These are phyloP conservation scores for Neonectria coccinea DNA, from an alignment of 2,329 filamentous ascomycete species.

Conservation along the genomic window DNA sequence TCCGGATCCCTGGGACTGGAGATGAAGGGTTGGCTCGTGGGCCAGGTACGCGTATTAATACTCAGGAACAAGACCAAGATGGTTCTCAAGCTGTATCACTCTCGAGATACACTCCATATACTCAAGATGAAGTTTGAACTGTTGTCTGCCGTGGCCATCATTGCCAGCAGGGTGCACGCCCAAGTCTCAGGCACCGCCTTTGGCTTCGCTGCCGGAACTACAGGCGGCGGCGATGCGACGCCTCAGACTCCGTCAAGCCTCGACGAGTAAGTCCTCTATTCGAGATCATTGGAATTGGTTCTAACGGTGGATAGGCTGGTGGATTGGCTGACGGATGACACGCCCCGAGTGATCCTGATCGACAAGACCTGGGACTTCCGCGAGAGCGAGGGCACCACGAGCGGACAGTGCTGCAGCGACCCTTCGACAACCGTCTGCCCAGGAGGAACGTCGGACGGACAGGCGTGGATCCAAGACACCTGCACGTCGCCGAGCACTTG, in stretches of 20 bases:
- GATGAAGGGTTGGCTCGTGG: constrained; percentile 6
- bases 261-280: constrained; percentile 60
- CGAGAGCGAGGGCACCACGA: constrained; percentile 63
- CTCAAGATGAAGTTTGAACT: constrained; percentile 24
- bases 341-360: constrained; percentile 68
- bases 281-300: background rate
- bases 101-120: background rate
- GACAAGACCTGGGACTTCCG: constrained; percentile 67
- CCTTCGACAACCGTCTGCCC: constrained; percentile 39
- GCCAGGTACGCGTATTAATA: background rate
- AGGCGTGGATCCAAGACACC: constrained; percentile 52
- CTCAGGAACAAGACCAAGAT: background rate
- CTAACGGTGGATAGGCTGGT: constrained; percentile 12
- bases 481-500: constrained; percentile 67
- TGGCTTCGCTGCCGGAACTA: constrained; percentile 63
- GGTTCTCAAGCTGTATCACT: background rate
- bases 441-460: constrained; percentile 15
- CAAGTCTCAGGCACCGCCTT: constrained; percentile 52
- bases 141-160: constrained; percentile 8
- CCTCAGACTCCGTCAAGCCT: constrained; percentile 65
- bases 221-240: constrained; percentile 67
- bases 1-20: background rate
- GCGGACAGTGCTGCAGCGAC: constrained; percentile 68
- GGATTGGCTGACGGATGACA: constrained; percentile 65
- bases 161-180: constrained; percentile 14